A percentile compares a stretch with the other conserved stretches of the same genome.
Conservation (phyloP, 108 stramenopile genomes). For the Nitzschia sp. region DNA sequence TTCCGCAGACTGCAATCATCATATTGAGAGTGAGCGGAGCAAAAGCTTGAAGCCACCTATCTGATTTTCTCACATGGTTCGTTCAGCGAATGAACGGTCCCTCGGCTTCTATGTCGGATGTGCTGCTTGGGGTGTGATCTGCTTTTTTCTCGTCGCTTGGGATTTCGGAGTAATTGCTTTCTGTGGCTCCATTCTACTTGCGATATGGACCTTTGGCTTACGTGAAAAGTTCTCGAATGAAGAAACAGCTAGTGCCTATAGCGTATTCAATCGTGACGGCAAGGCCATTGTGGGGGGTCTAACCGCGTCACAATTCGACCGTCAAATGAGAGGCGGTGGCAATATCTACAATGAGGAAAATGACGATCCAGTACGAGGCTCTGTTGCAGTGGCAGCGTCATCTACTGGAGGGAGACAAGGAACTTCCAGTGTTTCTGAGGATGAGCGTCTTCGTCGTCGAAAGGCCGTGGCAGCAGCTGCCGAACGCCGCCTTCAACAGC, state of each 20-base stretch:
- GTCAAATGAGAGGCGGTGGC: constrained; percentile 31
- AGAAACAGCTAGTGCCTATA: constrained; percentile 40
- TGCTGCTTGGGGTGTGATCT: constrained; percentile 1
- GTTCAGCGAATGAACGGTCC: constrained; percentile 36
- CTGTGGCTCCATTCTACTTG: constrained; percentile 20
- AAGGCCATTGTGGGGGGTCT: constrained; percentile 34
- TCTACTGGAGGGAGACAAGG: not conserved
- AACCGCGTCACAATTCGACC: constrained; percentile 35
- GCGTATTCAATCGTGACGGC: constrained; percentile 37
- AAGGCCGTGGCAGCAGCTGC: constrained; percentile 36
- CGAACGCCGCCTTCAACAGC: constrained; percentile 26
- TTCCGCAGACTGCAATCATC: too few species aligned
- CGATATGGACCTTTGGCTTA: constrained; percentile 34
- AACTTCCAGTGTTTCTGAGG: not conserved
- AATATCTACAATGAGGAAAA: not conserved
- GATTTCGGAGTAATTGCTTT: constrained; percentile 40
- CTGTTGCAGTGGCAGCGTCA: not conserved
- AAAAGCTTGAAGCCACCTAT: too few species aligned
- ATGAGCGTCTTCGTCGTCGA: constrained; percentile 26
- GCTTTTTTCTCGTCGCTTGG: not conserved
- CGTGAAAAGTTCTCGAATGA: constrained; percentile 39
- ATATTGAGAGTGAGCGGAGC: too few species aligned
- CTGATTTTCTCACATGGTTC: too few species aligned
- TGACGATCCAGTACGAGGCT: not conserved
- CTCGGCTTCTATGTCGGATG: constrained; percentile 7